phyloP scores from a whole-genome alignment of 139 green algal species.

The Coccomyxa sp. region DNA sequence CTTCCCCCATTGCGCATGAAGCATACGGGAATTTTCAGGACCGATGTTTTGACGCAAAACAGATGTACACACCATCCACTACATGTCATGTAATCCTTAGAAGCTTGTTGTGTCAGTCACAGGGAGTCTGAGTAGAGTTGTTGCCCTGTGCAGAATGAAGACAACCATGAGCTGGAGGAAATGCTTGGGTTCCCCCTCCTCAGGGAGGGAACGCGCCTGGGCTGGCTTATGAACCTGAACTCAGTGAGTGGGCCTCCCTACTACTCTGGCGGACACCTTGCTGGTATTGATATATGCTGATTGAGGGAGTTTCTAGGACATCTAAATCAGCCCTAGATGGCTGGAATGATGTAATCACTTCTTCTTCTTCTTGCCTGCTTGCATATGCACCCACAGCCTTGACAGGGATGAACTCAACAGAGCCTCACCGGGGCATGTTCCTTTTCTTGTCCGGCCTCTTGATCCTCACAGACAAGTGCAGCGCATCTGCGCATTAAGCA shows the following conservation, averaged over 20 bases:
- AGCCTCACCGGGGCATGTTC: no score
- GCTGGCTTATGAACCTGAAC: conserved; percentile 92
- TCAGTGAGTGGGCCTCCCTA: conserved; percentile 38
- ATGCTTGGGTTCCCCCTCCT: conserved; percentile 72
- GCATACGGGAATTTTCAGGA: neutral
- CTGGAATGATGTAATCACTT: neutral
- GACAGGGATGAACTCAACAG: no score
- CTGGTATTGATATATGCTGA: no score
- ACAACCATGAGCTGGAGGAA: conserved; percentile 63
- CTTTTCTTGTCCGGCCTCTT: no score
- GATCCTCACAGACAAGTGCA: neutral
- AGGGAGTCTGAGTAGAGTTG: neutral
- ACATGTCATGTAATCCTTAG: neutral
- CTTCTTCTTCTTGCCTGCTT: neutral
- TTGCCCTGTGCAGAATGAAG: conserved; percentile 11
- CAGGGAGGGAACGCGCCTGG: conserved; percentile 67
- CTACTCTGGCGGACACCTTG: no score
- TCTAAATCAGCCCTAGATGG: no score
- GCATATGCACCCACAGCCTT: neutral
- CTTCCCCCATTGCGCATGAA: neutral
- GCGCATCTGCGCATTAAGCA: neutral
- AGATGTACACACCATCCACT: neutral
- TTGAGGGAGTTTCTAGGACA: no score
- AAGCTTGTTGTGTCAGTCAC: neutral
- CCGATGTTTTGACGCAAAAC: neutral